Evolutionary conservation across 75 land plant species (phyloP).

Genomic region (Picea glauca): DNA sequence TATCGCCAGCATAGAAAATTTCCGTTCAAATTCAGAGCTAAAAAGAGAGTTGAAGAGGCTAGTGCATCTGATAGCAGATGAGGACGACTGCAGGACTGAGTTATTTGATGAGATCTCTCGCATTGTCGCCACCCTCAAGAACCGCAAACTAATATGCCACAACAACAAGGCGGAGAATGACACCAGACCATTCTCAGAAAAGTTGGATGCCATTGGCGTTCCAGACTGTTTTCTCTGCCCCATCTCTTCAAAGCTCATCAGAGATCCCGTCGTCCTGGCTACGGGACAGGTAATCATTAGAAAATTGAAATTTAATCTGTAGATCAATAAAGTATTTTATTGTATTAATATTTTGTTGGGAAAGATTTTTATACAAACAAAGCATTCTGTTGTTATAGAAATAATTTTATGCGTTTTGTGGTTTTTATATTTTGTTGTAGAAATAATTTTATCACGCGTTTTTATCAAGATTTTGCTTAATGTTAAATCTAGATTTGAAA

Average conservation of each 20-base stretch:
- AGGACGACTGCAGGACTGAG: slow-evolving; percentile 18
- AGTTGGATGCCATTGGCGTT: slow-evolving; percentile 26
- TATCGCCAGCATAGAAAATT: not conserved
- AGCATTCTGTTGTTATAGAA: no score
- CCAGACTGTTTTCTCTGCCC: slow-evolving; percentile 75
- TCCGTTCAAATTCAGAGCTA: slow-evolving; percentile 12
- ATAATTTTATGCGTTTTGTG: no score
- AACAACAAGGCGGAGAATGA: not conserved
- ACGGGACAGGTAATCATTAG: slow-evolving; percentile 65
- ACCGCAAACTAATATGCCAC: slow-evolving; percentile 12
- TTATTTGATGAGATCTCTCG: slow-evolving; percentile 20
- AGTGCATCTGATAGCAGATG: slow-evolving; percentile 26
- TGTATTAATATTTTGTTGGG: no score
- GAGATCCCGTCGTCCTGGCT: slow-evolving; percentile 72
- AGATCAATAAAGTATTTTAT: no score
- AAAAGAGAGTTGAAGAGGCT: slow-evolving; percentile 35
- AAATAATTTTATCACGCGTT: no score
- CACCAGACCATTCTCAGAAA: slow-evolving; percentile 1
- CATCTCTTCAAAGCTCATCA: slow-evolving; percentile 67
- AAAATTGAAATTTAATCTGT: no score
- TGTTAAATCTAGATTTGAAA: no score
- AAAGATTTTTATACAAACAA: no score
- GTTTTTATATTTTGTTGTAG: no score
- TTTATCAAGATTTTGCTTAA: no score
- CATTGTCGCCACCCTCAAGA: slow-evolving; percentile 18